Conservation (phyloP, 2,329 filamentous ascomycete genomes). For the Scleromitrula shiraiana region DNA sequence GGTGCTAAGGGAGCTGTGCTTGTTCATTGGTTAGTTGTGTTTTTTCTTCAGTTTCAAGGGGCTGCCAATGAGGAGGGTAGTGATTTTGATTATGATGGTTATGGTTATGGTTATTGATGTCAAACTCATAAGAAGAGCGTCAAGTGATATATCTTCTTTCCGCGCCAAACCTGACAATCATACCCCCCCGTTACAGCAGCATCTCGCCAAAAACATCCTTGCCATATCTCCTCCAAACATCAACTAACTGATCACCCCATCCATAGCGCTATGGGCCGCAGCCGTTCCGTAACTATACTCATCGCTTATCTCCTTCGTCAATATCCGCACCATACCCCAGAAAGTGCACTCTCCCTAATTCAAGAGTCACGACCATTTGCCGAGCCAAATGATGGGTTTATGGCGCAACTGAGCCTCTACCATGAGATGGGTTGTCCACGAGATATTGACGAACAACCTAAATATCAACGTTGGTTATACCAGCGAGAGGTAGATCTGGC, state of each 20-base stretch:
- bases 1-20: slow-evolving; percentile 50
- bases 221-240: background rate
- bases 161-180: background rate
- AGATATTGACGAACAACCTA: slow-evolving; percentile 58
- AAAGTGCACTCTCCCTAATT: slow-evolving; percentile 60
- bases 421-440: slow-evolving; percentile 76
- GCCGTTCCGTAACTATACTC: slow-evolving; percentile 76
- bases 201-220: no score
- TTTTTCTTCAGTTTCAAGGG: slow-evolving; percentile 12
- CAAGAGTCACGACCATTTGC: slow-evolving; percentile 65
- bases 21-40: slow-evolving; percentile 58
- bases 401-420: slow-evolving; percentile 80
- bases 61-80: background rate
- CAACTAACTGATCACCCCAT: slow-evolving; percentile 15
- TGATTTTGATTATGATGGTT: background rate
- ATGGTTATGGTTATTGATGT: background rate
- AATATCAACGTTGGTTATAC: slow-evolving; percentile 75
- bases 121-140: background rate
- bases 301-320: slow-evolving; percentile 78
- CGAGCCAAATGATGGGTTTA: slow-evolving; percentile 88
- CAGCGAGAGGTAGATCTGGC: slow-evolving; percentile 57
- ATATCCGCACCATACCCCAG: slow-evolving; percentile 39
- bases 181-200: background rate
- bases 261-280: slow-evolving; percentile 87
- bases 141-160: no score